Percentiles rank a stretch among this genome's conserved stretches.
These are phyloP conservation scores for Daldinia eschscholtzii DNA, from an alignment of 2,329 filamentous ascomycete species.

Conservation along the genomic window DNA sequence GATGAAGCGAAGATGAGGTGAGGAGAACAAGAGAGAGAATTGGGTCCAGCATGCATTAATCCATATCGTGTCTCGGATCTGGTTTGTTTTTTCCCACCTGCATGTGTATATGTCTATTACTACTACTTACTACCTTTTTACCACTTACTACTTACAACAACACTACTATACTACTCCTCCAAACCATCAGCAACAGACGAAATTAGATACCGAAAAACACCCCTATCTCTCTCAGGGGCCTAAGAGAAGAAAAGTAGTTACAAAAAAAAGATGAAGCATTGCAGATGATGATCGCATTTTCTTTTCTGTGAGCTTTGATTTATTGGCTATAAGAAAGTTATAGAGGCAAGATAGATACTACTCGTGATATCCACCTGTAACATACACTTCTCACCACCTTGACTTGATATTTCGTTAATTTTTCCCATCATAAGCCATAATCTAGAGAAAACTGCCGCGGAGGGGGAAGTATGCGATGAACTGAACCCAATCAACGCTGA, in stretches of 20 bases:
- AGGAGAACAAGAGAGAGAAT: slow-evolving; percentile 5
- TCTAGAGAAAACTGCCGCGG: background rate
- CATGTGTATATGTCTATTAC: slow-evolving; percentile 42
- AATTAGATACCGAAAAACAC: slow-evolving; percentile 20
- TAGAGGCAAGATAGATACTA: background rate
- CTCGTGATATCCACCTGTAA: background rate
- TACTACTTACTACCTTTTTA: slow-evolving; percentile 15
- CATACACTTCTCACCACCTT: background rate
- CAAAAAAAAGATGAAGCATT: slow-evolving; percentile 9
- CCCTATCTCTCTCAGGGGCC: slow-evolving; percentile 16
- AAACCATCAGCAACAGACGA: slow-evolving; percentile 12
- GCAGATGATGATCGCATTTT: background rate
- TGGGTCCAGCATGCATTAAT: slow-evolving; percentile 6
- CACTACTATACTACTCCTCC: slow-evolving; percentile 1
- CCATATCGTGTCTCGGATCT: background rate
- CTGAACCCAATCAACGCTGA: background rate
- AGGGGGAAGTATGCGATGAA: background rate
- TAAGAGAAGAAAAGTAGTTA: slow-evolving; percentile 7
- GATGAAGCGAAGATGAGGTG: slow-evolving; percentile 1
- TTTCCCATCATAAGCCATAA: background rate
- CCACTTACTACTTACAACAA: slow-evolving; percentile 14
- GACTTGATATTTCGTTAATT: background rate
- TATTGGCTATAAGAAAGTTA: background rate
- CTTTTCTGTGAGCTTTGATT: background rate
- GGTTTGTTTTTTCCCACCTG: slow-evolving; percentile 29